Percentiles rank a stretch among this genome's conserved stretches.
Evolutionary conservation across 768 basidiomycete genomes (phyloP).

Genomic region (Pleurotus platypus): DNA sequence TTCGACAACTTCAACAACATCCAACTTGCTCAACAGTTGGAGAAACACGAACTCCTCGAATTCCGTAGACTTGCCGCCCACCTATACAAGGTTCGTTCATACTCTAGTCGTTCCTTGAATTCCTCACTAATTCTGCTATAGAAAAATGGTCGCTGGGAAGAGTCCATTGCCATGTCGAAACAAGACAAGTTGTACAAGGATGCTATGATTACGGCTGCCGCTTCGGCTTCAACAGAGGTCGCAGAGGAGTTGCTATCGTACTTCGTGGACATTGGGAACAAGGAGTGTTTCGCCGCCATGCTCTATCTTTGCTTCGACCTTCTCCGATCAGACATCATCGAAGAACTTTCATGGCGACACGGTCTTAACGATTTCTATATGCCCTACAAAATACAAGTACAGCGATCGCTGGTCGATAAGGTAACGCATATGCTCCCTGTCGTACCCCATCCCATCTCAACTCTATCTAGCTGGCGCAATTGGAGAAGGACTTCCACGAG

Average conservation of each 20-base stretch:
- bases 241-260: conserved; percentile 94
- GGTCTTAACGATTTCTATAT: conserved; percentile 96
- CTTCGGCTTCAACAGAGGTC: conserved; percentile 81
- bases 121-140: conserved; percentile 21
- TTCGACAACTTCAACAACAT: conserved; percentile 98
- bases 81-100: conserved; percentile 76
- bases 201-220: conserved; percentile 88
- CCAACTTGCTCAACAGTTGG: conserved; percentile 77
- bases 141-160: conserved; percentile 97
- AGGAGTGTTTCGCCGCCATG: conserved; percentile 92
- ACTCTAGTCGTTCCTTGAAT: neutral
- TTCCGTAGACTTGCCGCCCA: conserved; percentile 95
- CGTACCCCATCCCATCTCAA: conserved; percentile 3
- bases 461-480: conserved; percentile 53
- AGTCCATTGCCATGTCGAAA: conserved; percentile 92
- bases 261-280: conserved; percentile 98
- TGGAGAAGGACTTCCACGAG: conserved; percentile 91
- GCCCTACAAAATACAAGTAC: conserved; percentile 91
- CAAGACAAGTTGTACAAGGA: conserved; percentile 98
- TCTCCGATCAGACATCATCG: conserved; percentile 87
- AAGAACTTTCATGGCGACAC: conserved; percentile 95
- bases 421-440: conserved; percentile 27
- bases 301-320: conserved; percentile 95
- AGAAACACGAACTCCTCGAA: conserved; percentile 89
- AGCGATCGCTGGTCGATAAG: conserved; percentile 76